Percentiles rank a stretch among this genome's conserved stretches.
phyloP scores from a whole-genome alignment of 1,139 yeast genomes.

The Hyphopichia wangnamkhiaoensis region DNA sequence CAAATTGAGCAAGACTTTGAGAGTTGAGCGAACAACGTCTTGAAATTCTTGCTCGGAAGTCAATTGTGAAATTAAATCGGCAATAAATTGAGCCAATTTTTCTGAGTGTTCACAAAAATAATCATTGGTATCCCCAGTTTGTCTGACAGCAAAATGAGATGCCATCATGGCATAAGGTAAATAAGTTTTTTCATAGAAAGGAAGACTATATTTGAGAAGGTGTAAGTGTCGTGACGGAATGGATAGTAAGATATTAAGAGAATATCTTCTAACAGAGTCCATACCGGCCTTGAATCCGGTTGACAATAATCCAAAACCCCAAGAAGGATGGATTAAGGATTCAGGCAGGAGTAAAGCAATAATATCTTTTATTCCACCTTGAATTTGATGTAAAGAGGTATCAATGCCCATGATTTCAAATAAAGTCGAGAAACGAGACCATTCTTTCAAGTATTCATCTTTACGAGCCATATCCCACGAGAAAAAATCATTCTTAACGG shows the following conservation, averaged over 20 bases:
- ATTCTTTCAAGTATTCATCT: constrained; percentile 45
- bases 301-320: constrained; percentile 73
- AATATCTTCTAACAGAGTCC: constrained; percentile 74
- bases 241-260: constrained; percentile 57
- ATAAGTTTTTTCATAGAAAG: constrained; percentile 51
- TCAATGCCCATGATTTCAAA: constrained; percentile 83
- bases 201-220: constrained; percentile 48
- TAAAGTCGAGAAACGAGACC: constrained; percentile 74
- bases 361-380: constrained; percentile 73
- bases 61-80: constrained; percentile 41
- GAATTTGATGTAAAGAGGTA: constrained; percentile 83
- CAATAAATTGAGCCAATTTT: constrained; percentile 47
- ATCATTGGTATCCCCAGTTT: constrained; percentile 20
- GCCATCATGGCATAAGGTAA: constrained; percentile 70
- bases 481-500: constrained; percentile 46
- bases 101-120: constrained; percentile 61
- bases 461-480: constrained; percentile 42
- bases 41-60: constrained; percentile 26
- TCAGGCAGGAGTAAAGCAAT: constrained; percentile 52
- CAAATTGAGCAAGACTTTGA: constrained; percentile 47
- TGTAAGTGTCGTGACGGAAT: constrained; percentile 51
- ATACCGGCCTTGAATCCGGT: constrained; percentile 78
- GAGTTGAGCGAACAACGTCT: constrained; percentile 25
- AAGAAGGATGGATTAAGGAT: constrained; percentile 59
- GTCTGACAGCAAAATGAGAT: constrained; percentile 50